Percentiles rank a stretch among this genome's conserved stretches.
Evolutionary conservation across 805 yeast genomes (phyloP).

Genomic region (Candida endomychidarum): DNA sequence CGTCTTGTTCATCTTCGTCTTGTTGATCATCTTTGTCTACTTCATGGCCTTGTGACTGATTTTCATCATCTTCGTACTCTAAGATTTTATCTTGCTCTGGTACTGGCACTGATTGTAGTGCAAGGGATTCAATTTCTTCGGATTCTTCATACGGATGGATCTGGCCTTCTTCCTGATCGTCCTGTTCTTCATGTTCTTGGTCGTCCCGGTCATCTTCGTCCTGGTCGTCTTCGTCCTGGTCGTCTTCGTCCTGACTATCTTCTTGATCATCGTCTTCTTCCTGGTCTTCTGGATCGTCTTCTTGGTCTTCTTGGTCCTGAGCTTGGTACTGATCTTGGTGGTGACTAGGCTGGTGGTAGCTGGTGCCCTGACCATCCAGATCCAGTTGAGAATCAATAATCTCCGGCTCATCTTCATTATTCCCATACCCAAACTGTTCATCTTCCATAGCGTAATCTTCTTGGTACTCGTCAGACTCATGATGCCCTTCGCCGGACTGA

Average conservation of each 20-base stretch:
- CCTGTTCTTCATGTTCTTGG: neutral
- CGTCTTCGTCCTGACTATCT: neutral
- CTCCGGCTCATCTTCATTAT: conserved; percentile 6
- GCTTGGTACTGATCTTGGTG: neutral
- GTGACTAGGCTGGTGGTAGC: too few relatives aligned
- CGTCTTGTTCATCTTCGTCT: neutral
- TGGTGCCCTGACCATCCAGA: too few relatives aligned
- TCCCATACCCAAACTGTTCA: conserved; percentile 6
- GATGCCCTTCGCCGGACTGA: too few relatives aligned
- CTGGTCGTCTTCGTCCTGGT: too few relatives aligned
- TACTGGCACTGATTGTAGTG: too few relatives aligned
- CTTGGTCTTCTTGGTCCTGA: neutral
- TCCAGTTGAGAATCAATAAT: conserved; percentile 7
- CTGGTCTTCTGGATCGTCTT: neutral
- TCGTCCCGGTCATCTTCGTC: neutral
- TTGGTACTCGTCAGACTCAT: conserved; percentile 7
- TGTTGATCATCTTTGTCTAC: conserved; percentile 2
- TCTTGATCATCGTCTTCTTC: conserved; percentile 1
- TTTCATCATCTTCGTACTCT: conserved; percentile 3
- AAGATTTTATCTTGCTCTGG: too few relatives aligned
- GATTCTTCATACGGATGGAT: neutral
- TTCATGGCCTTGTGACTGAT: neutral
- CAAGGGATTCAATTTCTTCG: neutral
- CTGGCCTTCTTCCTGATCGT: conserved; percentile 5
- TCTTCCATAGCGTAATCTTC: conserved; percentile 4